Conservation (phyloP, 176 grass and related monocot genomes). For the Guadua angustifolia region DNA sequence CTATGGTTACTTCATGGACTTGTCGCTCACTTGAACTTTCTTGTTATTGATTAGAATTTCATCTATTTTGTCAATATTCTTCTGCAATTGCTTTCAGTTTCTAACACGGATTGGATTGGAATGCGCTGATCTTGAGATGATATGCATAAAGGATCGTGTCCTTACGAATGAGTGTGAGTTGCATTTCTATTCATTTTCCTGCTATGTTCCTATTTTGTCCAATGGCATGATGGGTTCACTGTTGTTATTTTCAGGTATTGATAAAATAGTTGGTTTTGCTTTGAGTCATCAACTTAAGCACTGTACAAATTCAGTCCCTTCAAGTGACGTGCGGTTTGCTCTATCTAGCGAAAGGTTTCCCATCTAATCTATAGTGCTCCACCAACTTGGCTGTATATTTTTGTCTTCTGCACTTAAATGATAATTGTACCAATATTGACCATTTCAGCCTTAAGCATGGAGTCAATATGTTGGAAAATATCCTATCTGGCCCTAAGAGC, state of each 20-base stretch:
- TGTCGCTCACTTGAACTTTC: conserved; percentile 1
- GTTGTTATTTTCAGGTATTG: conserved; percentile 64
- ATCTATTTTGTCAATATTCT: neutral
- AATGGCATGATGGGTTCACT: conserved; percentile 22
- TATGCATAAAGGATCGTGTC: conserved; percentile 81
- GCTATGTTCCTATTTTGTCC: conserved; percentile 11
- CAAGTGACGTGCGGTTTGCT: conserved; percentile 45
- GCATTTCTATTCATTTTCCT: conserved; percentile 36
- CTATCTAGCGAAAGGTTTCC: conserved; percentile 81
- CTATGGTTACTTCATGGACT: conserved; percentile 34
- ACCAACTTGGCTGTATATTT: conserved; percentile 19
- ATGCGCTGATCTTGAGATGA: conserved; percentile 64
- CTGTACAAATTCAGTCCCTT: conserved; percentile 44
- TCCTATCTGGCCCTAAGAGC: conserved; percentile 67
- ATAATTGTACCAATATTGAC: conserved; percentile 33
- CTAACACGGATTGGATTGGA: conserved; percentile 69
- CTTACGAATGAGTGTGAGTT: conserved; percentile 92
- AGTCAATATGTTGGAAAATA: conserved; percentile 76
- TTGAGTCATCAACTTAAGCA: conserved; percentile 82
- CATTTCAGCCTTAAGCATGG: conserved; percentile 79
- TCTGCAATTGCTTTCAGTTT: conserved; percentile 62
- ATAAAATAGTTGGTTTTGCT: conserved; percentile 95
- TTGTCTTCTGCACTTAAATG: conserved; percentile 22
- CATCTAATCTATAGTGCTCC: conserved; percentile 32
- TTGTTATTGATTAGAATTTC: conserved; percentile 31